Base-by-base conservation (phyloP, 805 yeast genomes). In the Candida argentea region DNA sequence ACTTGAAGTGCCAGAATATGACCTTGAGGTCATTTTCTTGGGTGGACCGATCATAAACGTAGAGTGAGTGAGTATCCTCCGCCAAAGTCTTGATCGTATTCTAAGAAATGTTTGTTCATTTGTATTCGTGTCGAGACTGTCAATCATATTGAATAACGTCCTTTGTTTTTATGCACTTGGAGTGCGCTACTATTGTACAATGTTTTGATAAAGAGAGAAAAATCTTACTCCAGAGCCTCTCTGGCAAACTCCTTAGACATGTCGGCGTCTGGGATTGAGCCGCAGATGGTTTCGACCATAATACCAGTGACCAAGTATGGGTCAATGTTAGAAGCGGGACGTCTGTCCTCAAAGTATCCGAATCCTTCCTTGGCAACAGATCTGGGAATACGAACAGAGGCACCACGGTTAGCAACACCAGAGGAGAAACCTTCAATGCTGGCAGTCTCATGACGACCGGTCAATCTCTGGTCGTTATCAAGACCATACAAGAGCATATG, bases 331-430 rank as follows among this genome's bases (percentile, higher is more conserved):
- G 97, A 87, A 44, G 98, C 98, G 35, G 98, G 98, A 72, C 98
- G 85, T 73, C 98, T 84, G 68, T 91, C 98, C 74, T 91, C 98
- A 52, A 91, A 89, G 77, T 91, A 91, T 36, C 98, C 98, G 66
- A 65, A 84, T 37, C 96, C 96, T 63, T 87, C 97, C 65, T 84
- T 84, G 58, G 94, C 94, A 46, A 91, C 98, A 25, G 95, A 79
- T 72, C 98, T 81, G 67, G 98, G 98, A 57, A 91, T 91, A 76
- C 98, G 86, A 46, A 91, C 76, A 15, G 96, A 87, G 37, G 95
- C 95, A 67, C 97, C 98, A 74, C 98, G 83, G 85, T 91, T 91
- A 56, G 98, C 98, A 45, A 91, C 97, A 73, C 98, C 98, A 35
- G 86, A 76, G 27, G 94, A 80, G 74, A 89, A 91, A 29, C 73